phyloP scores from a whole-genome alignment of 257 asterid genomes.

The Fraxinus cuspidata region DNA sequence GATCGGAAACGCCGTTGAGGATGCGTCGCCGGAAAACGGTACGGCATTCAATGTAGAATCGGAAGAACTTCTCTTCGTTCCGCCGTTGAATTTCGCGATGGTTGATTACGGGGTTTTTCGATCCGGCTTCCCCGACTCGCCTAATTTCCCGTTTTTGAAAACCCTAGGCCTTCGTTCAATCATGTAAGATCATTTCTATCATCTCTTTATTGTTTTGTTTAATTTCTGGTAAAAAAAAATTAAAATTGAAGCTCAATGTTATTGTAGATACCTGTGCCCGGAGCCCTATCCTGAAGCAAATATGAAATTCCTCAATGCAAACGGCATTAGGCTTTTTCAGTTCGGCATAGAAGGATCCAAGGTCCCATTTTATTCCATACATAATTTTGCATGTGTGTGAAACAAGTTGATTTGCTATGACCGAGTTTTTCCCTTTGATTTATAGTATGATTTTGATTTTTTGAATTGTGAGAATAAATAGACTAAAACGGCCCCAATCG shows the following conservation, averaged over 20 bases:
- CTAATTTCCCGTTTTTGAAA: slow-evolving; percentile 71
- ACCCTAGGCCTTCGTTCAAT: slow-evolving; percentile 92
- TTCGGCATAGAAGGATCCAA: slow-evolving; percentile 86
- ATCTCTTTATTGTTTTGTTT: not conserved
- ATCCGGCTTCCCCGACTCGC: slow-evolving; percentile 78
- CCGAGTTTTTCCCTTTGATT: not conserved
- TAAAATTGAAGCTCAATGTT: slow-evolving; percentile 13
- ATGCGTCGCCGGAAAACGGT: slow-evolving; percentile 28
- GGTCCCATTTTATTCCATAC: slow-evolving; percentile 44
- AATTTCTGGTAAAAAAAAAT: not conserved
- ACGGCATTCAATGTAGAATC: slow-evolving; percentile 21
- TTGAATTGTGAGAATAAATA: not conserved
- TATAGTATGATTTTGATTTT: not conserved
- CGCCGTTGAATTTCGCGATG: slow-evolving; percentile 89
- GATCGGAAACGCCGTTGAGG: slow-evolving; percentile 25
- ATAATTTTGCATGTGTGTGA: not conserved
- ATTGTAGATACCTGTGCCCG: slow-evolving; percentile 76
- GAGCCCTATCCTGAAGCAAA: slow-evolving; percentile 86
- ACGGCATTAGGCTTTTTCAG: slow-evolving; percentile 79
- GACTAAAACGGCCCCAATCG: not conserved
- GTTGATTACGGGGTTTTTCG: slow-evolving; percentile 88
- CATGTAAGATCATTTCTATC: slow-evolving; percentile 47
- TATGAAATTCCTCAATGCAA: slow-evolving; percentile 60
- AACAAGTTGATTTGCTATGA: not conserved
- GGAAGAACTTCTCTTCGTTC: slow-evolving; percentile 50